Conservation (phyloP, 805 yeast species). For the Candida wancherniae region DNA sequence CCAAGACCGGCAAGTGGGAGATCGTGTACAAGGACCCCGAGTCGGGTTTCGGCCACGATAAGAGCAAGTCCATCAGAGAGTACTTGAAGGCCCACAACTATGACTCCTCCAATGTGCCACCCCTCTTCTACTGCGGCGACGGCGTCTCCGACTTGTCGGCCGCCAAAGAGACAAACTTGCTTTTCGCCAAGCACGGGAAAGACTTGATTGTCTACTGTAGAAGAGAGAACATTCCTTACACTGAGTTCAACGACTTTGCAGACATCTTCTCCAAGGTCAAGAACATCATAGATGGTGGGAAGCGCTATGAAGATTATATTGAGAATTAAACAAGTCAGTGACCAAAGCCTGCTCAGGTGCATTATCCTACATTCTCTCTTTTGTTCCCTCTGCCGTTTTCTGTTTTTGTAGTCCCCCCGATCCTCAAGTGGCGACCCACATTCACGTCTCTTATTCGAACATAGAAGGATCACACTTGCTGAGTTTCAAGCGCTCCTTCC, state of each 20-base stretch:
- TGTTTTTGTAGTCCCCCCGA: too few species aligned
- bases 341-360: too few species aligned
- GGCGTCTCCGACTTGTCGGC: conserved; percentile 96
- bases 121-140: conserved; percentile 91
- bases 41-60: conserved; percentile 91
- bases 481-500: conserved; percentile 9
- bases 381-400: neutral
- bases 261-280: conserved; percentile 67
- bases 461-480: conserved; percentile 9
- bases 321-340: too few species aligned
- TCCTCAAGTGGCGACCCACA: too few species aligned
- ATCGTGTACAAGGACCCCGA: conserved; percentile 78
- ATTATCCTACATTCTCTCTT: too few species aligned
- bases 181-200: conserved; percentile 90
- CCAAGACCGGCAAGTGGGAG: conserved; percentile 65
- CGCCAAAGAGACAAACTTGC: conserved; percentile 87
- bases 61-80: conserved; percentile 70
- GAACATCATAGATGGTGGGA: conserved; percentile 39
- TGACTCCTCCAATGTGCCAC: conserved; percentile 40
- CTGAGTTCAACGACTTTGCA: conserved; percentile 70
- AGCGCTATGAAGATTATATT: conserved; percentile 14
- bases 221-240: conserved; percentile 75
- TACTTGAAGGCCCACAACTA: conserved; percentile 31
- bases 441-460: conserved; percentile 7
- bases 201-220: conserved; percentile 84